Conservation (phyloP, 176 grass and related monocot species). For the maize (Zea mays) region DNA sequence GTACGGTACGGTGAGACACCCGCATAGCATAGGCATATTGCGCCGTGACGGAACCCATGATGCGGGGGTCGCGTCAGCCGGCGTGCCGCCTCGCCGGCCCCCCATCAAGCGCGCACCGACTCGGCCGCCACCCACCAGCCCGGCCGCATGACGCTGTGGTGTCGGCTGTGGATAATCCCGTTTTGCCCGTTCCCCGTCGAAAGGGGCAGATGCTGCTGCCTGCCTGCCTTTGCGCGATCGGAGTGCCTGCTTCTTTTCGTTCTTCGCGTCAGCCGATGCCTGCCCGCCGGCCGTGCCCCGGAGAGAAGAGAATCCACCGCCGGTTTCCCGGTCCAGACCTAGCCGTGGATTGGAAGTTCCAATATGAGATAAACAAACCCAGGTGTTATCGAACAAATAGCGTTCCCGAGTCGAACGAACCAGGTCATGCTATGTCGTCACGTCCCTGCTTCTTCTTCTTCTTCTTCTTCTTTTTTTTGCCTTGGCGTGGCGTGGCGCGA, state of each 20-base stretch:
- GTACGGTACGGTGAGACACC: no score
- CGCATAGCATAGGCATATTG: background rate
- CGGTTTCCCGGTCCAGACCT: slow-evolving; percentile 37
- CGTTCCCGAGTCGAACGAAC: background rate
- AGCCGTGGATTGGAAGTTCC: slow-evolving; percentile 3
- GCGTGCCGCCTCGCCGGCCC: no score
- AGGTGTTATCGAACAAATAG: background rate
- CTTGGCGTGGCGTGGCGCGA: no score
- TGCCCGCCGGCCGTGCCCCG: background rate
- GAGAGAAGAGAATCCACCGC: background rate
- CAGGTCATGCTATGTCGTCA: background rate
- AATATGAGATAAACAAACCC: slow-evolving; percentile 39
- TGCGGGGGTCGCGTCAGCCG: slow-evolving; percentile 28
- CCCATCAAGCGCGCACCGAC: slow-evolving; percentile 16
- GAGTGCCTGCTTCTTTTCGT: background rate
- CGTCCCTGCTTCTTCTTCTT: background rate
- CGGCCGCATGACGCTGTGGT: background rate
- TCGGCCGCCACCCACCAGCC: background rate
- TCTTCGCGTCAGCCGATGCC: background rate
- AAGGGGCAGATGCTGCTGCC: background rate
- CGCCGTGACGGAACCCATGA: slow-evolving; percentile 40
- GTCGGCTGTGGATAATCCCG: background rate
- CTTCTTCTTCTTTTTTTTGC: background rate
- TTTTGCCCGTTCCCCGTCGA: slow-evolving; percentile 19
- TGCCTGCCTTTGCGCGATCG: no score